Evolutionary conservation across 1,284 basidiomycete genomes (phyloP), one percentile per base, ranked within the genome.

Genomic region (Boletus semigastroideus): DNA sequence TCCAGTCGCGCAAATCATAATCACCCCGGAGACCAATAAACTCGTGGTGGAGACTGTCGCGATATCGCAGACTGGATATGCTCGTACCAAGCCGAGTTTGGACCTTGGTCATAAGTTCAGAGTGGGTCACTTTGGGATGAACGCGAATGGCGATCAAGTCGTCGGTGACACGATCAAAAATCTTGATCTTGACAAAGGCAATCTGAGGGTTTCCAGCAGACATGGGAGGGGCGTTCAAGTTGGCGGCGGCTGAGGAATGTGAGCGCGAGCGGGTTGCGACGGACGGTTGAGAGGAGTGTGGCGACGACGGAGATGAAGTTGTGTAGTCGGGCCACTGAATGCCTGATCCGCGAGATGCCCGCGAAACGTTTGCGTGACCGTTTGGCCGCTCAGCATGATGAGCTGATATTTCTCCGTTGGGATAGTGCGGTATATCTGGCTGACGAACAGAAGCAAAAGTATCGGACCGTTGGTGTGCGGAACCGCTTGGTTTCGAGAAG

Each of bases 121-220:
- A 75, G 62, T 90, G 87, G 6, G 91, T 84, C 30, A 98, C 94
- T 34, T 80, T 83, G n/a, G 96, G 94, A 62, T 96, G 94, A 39
- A 98, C 95, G n/a, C 97, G 87, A 48, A 99, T 93, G 4, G 97
- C 96, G 55, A 99, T 93, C 47, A 99, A 77, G 68, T 98, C 96
- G 67, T 98, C 92, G 25, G 93, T 88, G 54, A 88, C 79, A 30
- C 89, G 80, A 70, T 97, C 90, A 66, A 96, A 97, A 49, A 99
- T 93, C 75, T 99, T 99, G 74, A 99, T 97, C 76, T 98, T 98
- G 61, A 98, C 82, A 72, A 94, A 96, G 34, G 92, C 84, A 34
- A 90, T 84, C 61, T 90, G 87, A 14, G 84, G 82, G 59, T 87
- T 89, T 48, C 77, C 79, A 16, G 83, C 81, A 40, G 86, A 90